Percentiles rank a stretch among this genome's conserved stretches.
These are phyloP conservation scores for Fusarium sp. DNA, from an alignment of 2,329 filamentous ascomycete genomes.

Conservation along the genomic window DNA sequence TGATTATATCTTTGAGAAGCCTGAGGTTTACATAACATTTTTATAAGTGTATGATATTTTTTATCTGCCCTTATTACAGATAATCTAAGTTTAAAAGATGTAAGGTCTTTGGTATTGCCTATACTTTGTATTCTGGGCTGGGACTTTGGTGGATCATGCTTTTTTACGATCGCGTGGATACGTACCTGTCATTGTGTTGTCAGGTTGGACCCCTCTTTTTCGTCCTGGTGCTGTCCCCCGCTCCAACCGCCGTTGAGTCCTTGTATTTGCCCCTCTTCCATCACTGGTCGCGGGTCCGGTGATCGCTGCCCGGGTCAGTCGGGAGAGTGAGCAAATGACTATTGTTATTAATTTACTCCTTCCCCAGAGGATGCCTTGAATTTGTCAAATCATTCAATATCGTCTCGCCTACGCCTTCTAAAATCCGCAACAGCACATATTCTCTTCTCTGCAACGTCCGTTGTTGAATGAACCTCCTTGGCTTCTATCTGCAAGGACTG, in stretches of 20 bases:
- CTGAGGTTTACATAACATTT: too few species aligned
- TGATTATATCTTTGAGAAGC: too few species aligned
- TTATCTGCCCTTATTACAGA: too few species aligned
- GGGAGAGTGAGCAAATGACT: slow-evolving; percentile 46
- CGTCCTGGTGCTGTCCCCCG: slow-evolving; percentile 8
- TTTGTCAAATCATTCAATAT: background rate
- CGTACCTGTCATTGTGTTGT: slow-evolving; percentile 20
- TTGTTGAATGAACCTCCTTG: slow-evolving; percentile 9
- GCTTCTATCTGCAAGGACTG: slow-evolving; percentile 10
- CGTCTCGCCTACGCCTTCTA: background rate
- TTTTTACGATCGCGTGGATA: background rate
- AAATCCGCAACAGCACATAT: background rate
- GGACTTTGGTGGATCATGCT: too few species aligned
- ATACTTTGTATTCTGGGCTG: too few species aligned
- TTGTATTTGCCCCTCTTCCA: slow-evolving; percentile 41
- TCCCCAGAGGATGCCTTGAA: background rate
- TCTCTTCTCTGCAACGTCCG: background rate
- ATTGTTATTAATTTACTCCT: slow-evolving; percentile 12
- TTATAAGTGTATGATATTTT: too few species aligned
- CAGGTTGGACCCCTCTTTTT: slow-evolving; percentile 31
- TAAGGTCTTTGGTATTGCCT: too few species aligned
- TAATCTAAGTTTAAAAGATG: too few species aligned
- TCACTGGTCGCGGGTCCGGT: slow-evolving; percentile 47
- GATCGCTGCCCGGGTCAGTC: slow-evolving; percentile 48
- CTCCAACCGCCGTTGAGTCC: slow-evolving; percentile 18